Evolutionary conservation across 306 rosid genomes (phyloP).

Genomic region (Lupinus albus): DNA sequence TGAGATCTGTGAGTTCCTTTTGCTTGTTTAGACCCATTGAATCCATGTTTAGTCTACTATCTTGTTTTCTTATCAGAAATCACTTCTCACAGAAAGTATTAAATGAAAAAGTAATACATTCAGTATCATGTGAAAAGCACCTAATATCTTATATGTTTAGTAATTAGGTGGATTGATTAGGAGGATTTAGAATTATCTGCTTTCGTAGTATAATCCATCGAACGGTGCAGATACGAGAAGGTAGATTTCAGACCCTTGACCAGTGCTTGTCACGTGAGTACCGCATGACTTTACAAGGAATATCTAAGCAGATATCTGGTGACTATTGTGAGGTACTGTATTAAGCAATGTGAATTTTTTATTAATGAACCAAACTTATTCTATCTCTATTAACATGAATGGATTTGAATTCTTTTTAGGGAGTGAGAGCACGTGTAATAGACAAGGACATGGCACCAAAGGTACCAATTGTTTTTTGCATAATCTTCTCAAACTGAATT

Average conservation of each 20-base stretch:
- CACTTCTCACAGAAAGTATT: background rate
- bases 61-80: slow-evolving; percentile 15
- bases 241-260: slow-evolving; percentile 82
- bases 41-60: slow-evolving; percentile 6
- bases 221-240: slow-evolving; percentile 73
- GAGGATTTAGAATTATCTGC: too few species aligned
- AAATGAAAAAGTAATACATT: too few species aligned
- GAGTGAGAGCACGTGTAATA: slow-evolving; percentile 82
- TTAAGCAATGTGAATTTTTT: background rate
- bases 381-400: slow-evolving; percentile 8
- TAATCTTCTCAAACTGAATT: slow-evolving; percentile 8
- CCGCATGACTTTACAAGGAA: slow-evolving; percentile 73
- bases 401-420: slow-evolving; percentile 54
- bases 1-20: slow-evolving; percentile 77
- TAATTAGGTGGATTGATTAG: too few species aligned
- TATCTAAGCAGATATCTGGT: slow-evolving; percentile 59
- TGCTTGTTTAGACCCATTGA: slow-evolving; percentile 20
- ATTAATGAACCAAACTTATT: background rate
- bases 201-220: background rate
- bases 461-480: slow-evolving; percentile 47
- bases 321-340: slow-evolving; percentile 80
- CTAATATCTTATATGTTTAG: too few species aligned
- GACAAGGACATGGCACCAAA: slow-evolving; percentile 81
- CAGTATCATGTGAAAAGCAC: too few species aligned
- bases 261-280: slow-evolving; percentile 86